Conservation (phyloP, 108 stramenopile species). For the Skeletonema grethae region DNA sequence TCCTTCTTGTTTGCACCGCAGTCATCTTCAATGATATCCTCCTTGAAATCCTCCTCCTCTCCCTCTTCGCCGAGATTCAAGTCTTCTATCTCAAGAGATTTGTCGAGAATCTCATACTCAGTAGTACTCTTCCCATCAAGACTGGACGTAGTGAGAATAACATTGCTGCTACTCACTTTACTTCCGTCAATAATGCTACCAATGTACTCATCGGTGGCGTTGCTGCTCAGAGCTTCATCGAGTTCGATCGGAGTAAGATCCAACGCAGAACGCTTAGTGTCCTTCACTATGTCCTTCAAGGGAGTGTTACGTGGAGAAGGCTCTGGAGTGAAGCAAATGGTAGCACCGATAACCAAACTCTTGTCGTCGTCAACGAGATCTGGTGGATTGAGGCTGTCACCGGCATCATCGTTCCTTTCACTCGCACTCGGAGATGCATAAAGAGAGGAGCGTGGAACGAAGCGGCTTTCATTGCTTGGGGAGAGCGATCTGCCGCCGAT, state of each 20-base stretch:
- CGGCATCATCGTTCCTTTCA: conserved; percentile 12
- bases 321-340: conserved; percentile 50
- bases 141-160: conserved; percentile 17
- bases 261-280: not conserved
- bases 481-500: conserved; percentile 24
- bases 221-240: conserved; percentile 1
- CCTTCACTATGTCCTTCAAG: conserved; percentile 3
- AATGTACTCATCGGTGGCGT: conserved; percentile 18
- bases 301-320: conserved; percentile 23
- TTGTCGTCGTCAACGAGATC: conserved; percentile 11
- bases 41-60: conserved; percentile 6
- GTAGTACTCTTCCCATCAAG: conserved; percentile 15
- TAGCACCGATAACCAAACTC: conserved; percentile 38
- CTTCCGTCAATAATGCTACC: conserved; percentile 16
- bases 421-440: conserved; percentile 16
- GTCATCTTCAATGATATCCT: not conserved
- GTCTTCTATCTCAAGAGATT: conserved; percentile 32
- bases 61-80: conserved; percentile 28
- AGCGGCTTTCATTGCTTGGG: conserved; percentile 44
- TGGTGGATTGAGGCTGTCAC: not conserved
- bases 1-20: not conserved
- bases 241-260: not conserved
- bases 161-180: conserved; percentile 12
- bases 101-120: conserved; percentile 38
- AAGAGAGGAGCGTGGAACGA: conserved; percentile 43